Evolutionary conservation across 2,329 filamentous ascomycete species (phyloP).

Genomic region (Colletotrichum tropicale): DNA sequence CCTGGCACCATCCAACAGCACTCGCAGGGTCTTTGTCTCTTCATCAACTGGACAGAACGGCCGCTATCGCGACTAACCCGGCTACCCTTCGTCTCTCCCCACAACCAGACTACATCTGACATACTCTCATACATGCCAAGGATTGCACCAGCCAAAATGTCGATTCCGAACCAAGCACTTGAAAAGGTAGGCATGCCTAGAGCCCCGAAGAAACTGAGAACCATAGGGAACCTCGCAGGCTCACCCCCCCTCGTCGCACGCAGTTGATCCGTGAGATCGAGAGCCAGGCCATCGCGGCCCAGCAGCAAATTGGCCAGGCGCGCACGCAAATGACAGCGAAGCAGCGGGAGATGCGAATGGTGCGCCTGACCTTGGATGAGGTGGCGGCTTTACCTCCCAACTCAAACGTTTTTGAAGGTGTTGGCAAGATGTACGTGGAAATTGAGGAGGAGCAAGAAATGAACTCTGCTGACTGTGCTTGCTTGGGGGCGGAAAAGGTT

Average conservation of each 20-base stretch:
- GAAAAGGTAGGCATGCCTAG: slow-evolving; percentile 71
- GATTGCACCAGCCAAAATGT: slow-evolving; percentile 65
- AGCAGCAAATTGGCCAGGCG: slow-evolving; percentile 90
- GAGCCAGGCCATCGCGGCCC: slow-evolving; percentile 82
- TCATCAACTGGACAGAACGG: background rate
- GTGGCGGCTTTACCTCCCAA: slow-evolving; percentile 75
- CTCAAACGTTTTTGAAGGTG: slow-evolving; percentile 89
- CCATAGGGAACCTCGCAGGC: background rate
- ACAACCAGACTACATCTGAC: background rate
- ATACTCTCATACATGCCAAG: background rate
- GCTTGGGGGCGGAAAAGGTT: slow-evolving; percentile 68
- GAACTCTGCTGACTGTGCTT: background rate
- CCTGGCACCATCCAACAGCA: background rate
- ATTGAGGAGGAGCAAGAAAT: background rate
- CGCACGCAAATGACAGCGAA: slow-evolving; percentile 84
- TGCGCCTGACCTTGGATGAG: slow-evolving; percentile 86
- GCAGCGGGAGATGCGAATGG: slow-evolving; percentile 85
- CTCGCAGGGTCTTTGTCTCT: background rate
- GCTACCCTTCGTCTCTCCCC: background rate
- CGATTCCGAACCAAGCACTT: slow-evolving; percentile 90
- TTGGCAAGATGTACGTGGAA: slow-evolving; percentile 87
- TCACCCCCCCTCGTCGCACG: background rate
- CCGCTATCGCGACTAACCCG: background rate
- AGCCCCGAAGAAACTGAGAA: background rate
- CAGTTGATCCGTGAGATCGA: slow-evolving; percentile 95